phyloP scores from a whole-genome alignment of 2,329 filamentous ascomycete genomes.

The Macrophomina phaseolina region DNA sequence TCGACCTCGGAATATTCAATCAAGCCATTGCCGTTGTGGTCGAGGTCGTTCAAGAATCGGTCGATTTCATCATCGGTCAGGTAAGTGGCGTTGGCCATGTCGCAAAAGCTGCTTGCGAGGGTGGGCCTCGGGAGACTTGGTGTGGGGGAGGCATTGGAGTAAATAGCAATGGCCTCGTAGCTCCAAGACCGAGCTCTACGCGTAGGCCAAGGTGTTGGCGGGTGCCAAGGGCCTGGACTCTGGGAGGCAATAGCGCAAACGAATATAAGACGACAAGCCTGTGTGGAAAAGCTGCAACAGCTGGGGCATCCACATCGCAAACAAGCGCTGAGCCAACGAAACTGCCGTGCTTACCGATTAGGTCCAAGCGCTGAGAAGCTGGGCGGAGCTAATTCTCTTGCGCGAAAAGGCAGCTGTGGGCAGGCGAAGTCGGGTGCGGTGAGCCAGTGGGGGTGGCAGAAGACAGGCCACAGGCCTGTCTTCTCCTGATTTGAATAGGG shows the following conservation, averaged over 20 bases:
- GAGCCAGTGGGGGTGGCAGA: background rate
- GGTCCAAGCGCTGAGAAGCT: background rate
- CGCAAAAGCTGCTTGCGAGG: background rate
- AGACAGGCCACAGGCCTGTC: background rate
- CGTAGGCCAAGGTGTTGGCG: conserved; percentile 1
- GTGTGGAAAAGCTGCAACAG: background rate
- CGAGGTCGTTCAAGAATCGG: conserved; percentile 59
- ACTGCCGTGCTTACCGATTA: background rate
- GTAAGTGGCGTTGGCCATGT: background rate
- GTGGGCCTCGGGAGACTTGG: background rate
- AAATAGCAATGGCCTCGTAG: background rate
- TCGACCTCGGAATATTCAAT: conserved; percentile 61
- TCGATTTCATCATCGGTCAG: conserved; percentile 57
- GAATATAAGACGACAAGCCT: background rate
- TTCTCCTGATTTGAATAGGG: background rate
- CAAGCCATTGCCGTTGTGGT: conserved; percentile 58
- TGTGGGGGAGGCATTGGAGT: background rate
- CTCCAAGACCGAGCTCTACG: background rate
- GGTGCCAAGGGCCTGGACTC: background rate
- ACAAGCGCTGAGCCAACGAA: background rate
- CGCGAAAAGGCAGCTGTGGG: background rate
- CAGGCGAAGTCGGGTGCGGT: background rate
- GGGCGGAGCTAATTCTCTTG: background rate
- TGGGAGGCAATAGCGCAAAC: background rate
- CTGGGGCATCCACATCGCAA: background rate